A percentile compares a stretch with the other conserved stretches of the same genome.
These are phyloP conservation scores for Dendrostoma leiphaemia DNA, from an alignment of 2,329 filamentous ascomycete species.

Conservation along the genomic window DNA sequence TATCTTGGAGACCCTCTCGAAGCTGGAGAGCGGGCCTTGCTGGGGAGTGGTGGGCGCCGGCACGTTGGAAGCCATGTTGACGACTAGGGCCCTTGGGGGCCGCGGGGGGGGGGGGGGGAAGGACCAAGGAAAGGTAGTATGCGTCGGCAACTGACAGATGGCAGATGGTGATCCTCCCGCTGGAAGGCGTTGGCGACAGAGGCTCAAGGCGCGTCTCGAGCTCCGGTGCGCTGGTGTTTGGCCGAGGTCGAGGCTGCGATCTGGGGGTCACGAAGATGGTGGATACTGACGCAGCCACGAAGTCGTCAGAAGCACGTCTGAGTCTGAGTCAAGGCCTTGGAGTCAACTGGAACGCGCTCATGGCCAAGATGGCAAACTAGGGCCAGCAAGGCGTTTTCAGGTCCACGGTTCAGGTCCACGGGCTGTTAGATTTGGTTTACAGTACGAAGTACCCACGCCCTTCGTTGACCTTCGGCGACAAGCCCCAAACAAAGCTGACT, in stretches of 20 bases:
- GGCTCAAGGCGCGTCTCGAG: neutral
- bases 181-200: neutral
- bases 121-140: too few relatives aligned
- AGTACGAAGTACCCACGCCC: too few relatives aligned
- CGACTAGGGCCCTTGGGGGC: too few relatives aligned
- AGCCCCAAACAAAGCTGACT: too few relatives aligned
- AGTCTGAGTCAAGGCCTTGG: too few relatives aligned
- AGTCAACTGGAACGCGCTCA: too few relatives aligned
- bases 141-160: neutral
- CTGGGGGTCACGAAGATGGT: neutral
- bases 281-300: neutral
- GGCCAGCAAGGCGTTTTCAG: too few relatives aligned
- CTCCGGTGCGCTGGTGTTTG: neutral
- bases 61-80: constrained; percentile 11
- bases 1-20: constrained; percentile 8
- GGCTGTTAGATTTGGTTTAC: too few relatives aligned
- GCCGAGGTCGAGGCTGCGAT: neutral
- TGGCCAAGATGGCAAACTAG: too few relatives aligned
- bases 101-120: too few relatives aligned
- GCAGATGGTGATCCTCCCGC: neutral
- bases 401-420: too few relatives aligned
- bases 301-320: neutral
- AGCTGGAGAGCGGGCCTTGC: constrained; percentile 11
- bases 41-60: constrained; percentile 5
- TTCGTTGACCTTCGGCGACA: too few relatives aligned